phyloP scores from a whole-genome alignment of 352 stramenopile genomes.

The Thraustochytrium striatum region DNA sequence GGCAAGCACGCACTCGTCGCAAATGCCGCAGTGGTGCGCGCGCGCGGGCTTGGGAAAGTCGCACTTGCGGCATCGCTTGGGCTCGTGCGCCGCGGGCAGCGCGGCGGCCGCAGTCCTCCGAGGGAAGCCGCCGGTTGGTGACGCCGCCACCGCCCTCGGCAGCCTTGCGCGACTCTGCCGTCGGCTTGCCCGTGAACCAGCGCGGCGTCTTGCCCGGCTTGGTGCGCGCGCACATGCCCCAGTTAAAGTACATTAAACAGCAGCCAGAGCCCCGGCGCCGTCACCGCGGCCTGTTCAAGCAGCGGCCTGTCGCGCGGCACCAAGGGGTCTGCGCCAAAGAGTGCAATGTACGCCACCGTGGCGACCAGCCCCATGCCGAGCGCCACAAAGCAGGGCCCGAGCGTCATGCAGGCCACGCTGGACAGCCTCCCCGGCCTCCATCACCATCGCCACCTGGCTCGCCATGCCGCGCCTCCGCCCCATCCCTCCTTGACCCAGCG shows the following conservation, averaged over 20 bases:
- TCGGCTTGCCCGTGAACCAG: background rate
- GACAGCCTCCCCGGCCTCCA: background rate
- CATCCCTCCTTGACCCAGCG: too few species aligned
- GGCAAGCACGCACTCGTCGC: slow-evolving; percentile 52
- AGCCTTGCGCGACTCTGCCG: background rate
- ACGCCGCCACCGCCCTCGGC: background rate
- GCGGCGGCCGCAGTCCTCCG: background rate
- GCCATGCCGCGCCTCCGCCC: too few species aligned
- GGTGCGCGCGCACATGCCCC: slow-evolving; percentile 34
- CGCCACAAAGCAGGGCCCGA: slow-evolving; percentile 16
- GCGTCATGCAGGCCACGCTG: background rate
- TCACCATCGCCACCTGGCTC: too few species aligned
- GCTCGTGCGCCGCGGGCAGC: background rate
- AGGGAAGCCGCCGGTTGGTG: background rate
- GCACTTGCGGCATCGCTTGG: slow-evolving; percentile 50
- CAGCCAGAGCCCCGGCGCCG: background rate
- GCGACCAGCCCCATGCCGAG: slow-evolving; percentile 37
- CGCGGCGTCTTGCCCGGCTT: background rate
- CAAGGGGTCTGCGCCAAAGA: background rate
- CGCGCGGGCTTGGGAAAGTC: slow-evolving; percentile 54
- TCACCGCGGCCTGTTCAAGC: background rate
- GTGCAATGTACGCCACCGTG: background rate
- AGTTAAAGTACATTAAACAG: slow-evolving; percentile 40
- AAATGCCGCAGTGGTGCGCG: slow-evolving; percentile 55
- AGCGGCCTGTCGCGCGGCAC: background rate